Base-by-base conservation (phyloP, 345 rosid genomes). In the Aquilaria malaccensis region DNA sequence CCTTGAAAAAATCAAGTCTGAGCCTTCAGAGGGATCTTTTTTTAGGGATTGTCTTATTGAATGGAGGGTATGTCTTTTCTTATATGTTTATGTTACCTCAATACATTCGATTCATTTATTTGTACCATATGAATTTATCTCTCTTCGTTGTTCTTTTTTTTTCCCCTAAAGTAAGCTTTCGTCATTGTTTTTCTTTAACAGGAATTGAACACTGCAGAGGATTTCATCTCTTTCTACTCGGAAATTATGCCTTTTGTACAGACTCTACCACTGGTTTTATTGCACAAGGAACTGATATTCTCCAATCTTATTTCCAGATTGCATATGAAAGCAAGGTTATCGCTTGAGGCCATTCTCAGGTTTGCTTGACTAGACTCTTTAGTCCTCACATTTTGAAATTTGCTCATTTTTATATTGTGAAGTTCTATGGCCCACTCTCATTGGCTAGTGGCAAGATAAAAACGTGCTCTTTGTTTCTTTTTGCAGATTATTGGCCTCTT, bases 181-280 rank as follows among this genome's bases (percentile, higher is more conserved):
- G 46, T 61, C 55, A 57, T 61, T 63, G 30, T 59, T 51, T 66
- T 59, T 11, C 49, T 29, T 32, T 13, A 69, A 59, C 78, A 89
- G 97, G 99, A 93, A 62, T 70, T 87, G 70, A 93, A 90, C 77
- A 89, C 99, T 0, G 92, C 96, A 0, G 92, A 85, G 73, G 96
- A 87, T 68, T 93, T 89, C 71, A 90, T 93, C 71, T 81, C 87
- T 10, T 79, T 81, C 67, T 90, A 85, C 14, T 94, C 78, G 77
- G 87, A 87, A 76, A 81, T 80, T 57, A 69, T 80, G 68, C 96
- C 97, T 30, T 58, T 74, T 65, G 94, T 87, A 45, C 97, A 87
- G 71, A 87, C 78, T 33, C 74, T 85, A 56, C 82, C 85, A 12
- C 71, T 81, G 76, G 70, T 93, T 56, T 59, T 84, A 30, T 63